Conservation (phyloP, 2,329 filamentous ascomycete species). For the Fonsecaea multimorphosa region DNA sequence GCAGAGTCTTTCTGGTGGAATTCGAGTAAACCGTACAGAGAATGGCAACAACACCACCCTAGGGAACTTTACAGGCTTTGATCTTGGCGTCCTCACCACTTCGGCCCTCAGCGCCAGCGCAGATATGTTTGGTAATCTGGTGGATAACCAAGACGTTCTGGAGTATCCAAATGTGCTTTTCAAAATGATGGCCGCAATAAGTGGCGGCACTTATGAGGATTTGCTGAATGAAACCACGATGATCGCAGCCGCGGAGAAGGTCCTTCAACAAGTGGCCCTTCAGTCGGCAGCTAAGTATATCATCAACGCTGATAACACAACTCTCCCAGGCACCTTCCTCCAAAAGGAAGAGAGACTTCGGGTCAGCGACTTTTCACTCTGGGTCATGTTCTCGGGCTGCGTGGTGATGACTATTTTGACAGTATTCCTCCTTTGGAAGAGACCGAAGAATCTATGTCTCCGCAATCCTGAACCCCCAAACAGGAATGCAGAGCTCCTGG, state of each 20-base stretch:
- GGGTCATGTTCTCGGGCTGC: conserved; percentile 23
- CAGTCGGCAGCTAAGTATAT: conserved; percentile 25
- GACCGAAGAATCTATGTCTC: conserved; percentile 7
- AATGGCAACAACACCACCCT: not conserved
- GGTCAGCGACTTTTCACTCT: conserved; percentile 20
- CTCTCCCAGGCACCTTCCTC: not conserved
- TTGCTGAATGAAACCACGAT: conserved; percentile 24
- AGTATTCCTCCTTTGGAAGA: not conserved
- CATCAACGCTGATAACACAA: not conserved
- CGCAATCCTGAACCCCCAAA: conserved; percentile 5
- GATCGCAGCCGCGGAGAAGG: conserved; percentile 17
- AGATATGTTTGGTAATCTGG: conserved; percentile 31
- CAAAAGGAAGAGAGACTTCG: conserved; percentile 14
- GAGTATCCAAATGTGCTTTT: conserved; percentile 33
- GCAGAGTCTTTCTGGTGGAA: not conserved
- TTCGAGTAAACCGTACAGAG: not conserved
- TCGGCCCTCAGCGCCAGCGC: conserved; percentile 16
- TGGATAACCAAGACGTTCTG: conserved; percentile 3
- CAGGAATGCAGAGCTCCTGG: conserved; percentile 4
- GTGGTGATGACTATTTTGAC: not conserved
- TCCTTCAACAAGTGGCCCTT: conserved; percentile 25
- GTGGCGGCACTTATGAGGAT: conserved; percentile 26
- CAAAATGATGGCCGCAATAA: conserved; percentile 31
- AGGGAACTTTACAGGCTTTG: conserved; percentile 13
- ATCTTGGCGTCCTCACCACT: conserved; percentile 17